Conservation (phyloP, 805 yeast genomes). For the Blastobotrys chiropterorum region DNA sequence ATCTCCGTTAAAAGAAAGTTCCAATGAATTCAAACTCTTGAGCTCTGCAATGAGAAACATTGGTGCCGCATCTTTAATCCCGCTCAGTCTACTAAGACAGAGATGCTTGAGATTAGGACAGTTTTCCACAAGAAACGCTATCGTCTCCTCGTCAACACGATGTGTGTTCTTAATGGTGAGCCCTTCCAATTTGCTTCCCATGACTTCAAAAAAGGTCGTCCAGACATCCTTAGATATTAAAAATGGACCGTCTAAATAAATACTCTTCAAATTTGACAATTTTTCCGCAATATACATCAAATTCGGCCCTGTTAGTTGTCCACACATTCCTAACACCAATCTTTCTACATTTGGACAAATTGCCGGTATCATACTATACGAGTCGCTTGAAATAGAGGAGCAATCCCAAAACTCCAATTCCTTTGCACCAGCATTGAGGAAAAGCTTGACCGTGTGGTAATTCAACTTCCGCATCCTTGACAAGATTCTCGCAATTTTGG, state of each 20-base stretch:
- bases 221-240: conserved; percentile 70
- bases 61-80: conserved; percentile 49
- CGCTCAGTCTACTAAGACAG: conserved; percentile 65
- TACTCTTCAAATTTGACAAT: conserved; percentile 44
- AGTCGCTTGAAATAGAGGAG: conserved; percentile 61
- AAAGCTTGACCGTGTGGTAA: conserved; percentile 64
- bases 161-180: conserved; percentile 78
- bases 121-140: conserved; percentile 54
- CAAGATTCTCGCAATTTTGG: conserved; percentile 67
- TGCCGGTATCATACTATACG: conserved; percentile 64
- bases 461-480: conserved; percentile 77
- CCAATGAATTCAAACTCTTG: conserved; percentile 48
- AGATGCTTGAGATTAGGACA: conserved; percentile 51
- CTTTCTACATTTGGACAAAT: conserved; percentile 67
- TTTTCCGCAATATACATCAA: conserved; percentile 57
- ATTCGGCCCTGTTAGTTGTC: conserved; percentile 77
- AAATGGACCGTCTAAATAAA: conserved; percentile 86
- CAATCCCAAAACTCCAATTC: conserved; percentile 86
- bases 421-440: conserved; percentile 54
- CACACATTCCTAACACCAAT: conserved; percentile 83
- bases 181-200: conserved; percentile 47
- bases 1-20: conserved; percentile 43
- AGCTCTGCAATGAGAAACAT: conserved; percentile 63
- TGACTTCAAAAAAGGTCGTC: conserved; percentile 61
- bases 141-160: conserved; percentile 62